Evolutionary conservation across 2,329 filamentous ascomycete species (phyloP), one percentile per base, ranked within the genome.

Genomic region (Helotiales sp.): DNA sequence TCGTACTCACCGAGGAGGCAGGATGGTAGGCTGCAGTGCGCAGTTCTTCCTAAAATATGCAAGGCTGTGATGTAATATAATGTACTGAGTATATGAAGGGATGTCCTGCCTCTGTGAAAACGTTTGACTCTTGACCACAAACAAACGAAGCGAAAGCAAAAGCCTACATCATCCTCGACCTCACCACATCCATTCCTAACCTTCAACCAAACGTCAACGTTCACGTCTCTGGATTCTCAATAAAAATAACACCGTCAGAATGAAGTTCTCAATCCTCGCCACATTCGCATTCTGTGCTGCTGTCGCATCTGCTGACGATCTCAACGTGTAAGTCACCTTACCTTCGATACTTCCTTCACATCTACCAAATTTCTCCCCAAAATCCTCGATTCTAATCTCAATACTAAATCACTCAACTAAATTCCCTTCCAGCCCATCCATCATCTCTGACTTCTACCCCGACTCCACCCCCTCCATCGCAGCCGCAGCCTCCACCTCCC

Each of bases 371-470:
- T 3, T 10, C 20, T 20, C 5, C 17, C n/a, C 1, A 3, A 20
- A 13, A 13, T 6, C 11, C 32, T 26, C 20, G 1, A n/a, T 17
- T 8, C 7, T 13, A 52, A 13, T 1, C 37, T n/a, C 26, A 20
- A 24, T 2, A 6, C 54, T 8, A 3, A 17, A n/a, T 6, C 2
- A 26, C 11, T n/a, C 24, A 10, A 32, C 24, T 54, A 7, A 52
- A 47, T 6, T 30, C 52, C n/a, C 30, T 11, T n/a, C 20, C 50
- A 74, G 72, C 26, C 55, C 15, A 13, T 71, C 71, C 8, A 65
- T 73, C 3, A 72, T 74, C 40, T 71, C 71, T 2, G 17, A 45
- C 0, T 74, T 71, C 67, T 73, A 67, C 63, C 63, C 67, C 8
- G 11, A 49, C 45, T 40, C 40, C 2, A 72, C 71, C 1, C 72